These are phyloP conservation scores for Acanthamoeba divionensis DNA, from an alignment of 208 protist genomes.

Conservation along the genomic window DNA sequence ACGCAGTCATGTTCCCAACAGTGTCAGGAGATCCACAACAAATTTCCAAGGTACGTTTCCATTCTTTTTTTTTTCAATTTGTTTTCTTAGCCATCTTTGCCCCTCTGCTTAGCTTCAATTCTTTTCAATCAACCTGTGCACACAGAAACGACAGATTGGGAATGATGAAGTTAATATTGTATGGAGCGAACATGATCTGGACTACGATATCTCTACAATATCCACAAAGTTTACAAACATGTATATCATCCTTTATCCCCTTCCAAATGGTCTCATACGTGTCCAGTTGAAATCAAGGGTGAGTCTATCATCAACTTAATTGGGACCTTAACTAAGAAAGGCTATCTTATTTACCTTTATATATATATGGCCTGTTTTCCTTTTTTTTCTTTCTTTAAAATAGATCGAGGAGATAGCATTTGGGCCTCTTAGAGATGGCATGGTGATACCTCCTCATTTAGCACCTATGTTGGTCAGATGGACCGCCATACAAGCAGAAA, in stretches of 20 bases:
- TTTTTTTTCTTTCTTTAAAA: not conserved
- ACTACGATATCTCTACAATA: not conserved
- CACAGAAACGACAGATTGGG: conserved; percentile 20
- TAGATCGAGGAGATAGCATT: not conserved
- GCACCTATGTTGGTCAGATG: not conserved
- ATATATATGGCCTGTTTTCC: not conserved
- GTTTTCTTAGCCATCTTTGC: too few species aligned
- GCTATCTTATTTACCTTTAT: not conserved
- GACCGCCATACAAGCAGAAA: not conserved
- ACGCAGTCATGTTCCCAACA: not conserved
- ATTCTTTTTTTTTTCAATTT: not conserved
- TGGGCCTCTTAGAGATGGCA: not conserved
- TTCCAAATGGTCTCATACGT: not conserved
- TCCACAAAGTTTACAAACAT: not conserved
- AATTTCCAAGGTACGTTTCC: not conserved
- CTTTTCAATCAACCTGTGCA: not conserved
- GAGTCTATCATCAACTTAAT: not conserved
- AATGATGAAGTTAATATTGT: conserved; percentile 12
- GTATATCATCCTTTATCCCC: conserved; percentile 4
- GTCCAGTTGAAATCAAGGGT: conserved; percentile 15
- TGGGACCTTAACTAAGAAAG: not conserved
- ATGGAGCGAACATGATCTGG: not conserved
- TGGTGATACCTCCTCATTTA: not conserved
- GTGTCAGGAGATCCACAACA: not conserved
- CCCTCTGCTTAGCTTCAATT: too few species aligned